Evolutionary conservation across 2,329 filamentous ascomycete genomes (phyloP).

Genomic region (Ilyonectria mors-panacis): DNA sequence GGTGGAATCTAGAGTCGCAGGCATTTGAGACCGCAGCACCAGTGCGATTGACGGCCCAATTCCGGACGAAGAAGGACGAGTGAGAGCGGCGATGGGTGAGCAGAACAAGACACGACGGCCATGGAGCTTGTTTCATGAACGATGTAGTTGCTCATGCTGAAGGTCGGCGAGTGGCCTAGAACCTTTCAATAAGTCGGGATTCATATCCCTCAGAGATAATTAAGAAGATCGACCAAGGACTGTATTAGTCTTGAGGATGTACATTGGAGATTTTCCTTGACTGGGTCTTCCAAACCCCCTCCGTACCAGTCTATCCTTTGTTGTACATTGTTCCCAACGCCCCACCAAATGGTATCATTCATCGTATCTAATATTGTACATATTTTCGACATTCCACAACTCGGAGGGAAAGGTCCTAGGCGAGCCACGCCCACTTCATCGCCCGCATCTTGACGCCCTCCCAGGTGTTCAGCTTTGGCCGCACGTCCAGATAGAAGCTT

Average conservation of each 20-base stretch:
- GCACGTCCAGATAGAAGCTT: constrained; percentile 78
- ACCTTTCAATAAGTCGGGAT: not conserved
- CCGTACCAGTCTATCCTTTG: constrained; percentile 31
- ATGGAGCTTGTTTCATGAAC: not conserved
- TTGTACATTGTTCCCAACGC: constrained; percentile 48
- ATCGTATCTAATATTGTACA: constrained; percentile 38
- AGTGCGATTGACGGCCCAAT: constrained; percentile 49
- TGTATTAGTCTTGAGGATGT: constrained; percentile 14
- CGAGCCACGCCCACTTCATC: constrained; percentile 65
- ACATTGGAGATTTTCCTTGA: constrained; percentile 42
- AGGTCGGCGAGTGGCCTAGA: not conserved
- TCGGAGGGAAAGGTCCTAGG: constrained; percentile 47
- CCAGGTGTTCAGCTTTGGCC: constrained; percentile 78
- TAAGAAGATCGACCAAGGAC: not conserved
- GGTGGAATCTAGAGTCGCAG: constrained; percentile 55
- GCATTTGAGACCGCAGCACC: constrained; percentile 56
- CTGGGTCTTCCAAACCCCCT: constrained; percentile 23
- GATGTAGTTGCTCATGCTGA: not conserved
- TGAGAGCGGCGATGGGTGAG: constrained; percentile 25
- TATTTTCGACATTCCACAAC: not conserved
- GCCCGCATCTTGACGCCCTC: constrained; percentile 79
- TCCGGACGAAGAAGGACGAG: constrained; percentile 45
- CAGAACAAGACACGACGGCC: not conserved
- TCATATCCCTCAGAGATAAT: not conserved
- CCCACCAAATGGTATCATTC: constrained; percentile 39